Evolutionary conservation across 2,329 filamentous ascomycete species (phyloP).

Genomic region (Fusarium sp.): DNA sequence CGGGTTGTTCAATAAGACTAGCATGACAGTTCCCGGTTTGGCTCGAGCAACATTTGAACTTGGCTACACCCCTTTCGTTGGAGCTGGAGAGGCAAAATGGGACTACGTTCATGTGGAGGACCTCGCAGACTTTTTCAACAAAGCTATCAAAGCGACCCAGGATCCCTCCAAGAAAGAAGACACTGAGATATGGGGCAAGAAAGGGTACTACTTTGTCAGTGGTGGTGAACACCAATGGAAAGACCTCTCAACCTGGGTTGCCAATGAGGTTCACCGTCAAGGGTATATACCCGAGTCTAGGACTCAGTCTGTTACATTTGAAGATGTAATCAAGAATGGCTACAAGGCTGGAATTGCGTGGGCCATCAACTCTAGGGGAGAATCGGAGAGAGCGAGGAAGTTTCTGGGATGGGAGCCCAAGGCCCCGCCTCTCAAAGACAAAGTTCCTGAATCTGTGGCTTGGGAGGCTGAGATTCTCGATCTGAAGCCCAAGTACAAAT

Average conservation of each 20-base stretch:
- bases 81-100: constrained; percentile 58
- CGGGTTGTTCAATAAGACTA: constrained; percentile 59
- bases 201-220: constrained; percentile 71
- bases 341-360: constrained; percentile 43
- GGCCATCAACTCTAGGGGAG: constrained; percentile 56
- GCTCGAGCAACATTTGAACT: constrained; percentile 51
- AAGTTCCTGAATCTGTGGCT: constrained; percentile 50
- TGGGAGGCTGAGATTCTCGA: constrained; percentile 52
- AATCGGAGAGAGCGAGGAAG: constrained; percentile 54
- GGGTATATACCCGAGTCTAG: constrained; percentile 43
- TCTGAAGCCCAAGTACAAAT: constrained; percentile 43
- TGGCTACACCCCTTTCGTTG: constrained; percentile 55
- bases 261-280: constrained; percentile 57
- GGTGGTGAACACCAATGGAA: constrained; percentile 69
- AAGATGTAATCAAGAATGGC: constrained; percentile 43
- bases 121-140: constrained; percentile 54
- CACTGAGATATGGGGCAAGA: constrained; percentile 68
- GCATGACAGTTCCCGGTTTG: constrained; percentile 59
- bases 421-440: constrained; percentile 49
- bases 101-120: constrained; percentile 63
- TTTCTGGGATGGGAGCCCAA: constrained; percentile 58
- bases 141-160: constrained; percentile 60
- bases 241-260: constrained; percentile 65
- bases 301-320: constrained; percentile 42
- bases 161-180: constrained; percentile 64